A percentile compares a stretch with the other conserved stretches of the same genome.
Conservation (phyloP, 192 early-diverging fungal species). For the Thoreauomyces humboldtii region DNA sequence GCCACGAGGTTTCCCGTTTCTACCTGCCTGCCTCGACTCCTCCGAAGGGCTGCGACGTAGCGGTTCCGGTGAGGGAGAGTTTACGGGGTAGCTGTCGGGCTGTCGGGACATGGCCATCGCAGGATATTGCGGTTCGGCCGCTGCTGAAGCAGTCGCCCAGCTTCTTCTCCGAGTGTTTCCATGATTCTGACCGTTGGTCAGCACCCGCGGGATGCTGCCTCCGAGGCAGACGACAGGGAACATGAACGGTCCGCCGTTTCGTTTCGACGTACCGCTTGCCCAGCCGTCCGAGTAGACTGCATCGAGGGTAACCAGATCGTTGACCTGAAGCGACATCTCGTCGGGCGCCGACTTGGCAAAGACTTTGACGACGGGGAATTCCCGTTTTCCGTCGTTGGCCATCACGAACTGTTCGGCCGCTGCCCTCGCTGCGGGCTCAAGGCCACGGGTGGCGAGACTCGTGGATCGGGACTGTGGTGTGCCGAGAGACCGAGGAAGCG, state of each 20-base stretch:
- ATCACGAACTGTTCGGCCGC: slow-evolving; percentile 20
- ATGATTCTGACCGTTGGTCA: no score
- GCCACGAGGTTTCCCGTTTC: no score
- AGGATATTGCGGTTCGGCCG: no score
- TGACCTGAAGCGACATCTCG: slow-evolving; percentile 37
- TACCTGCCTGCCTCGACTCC: no score
- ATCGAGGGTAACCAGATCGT: slow-evolving; percentile 33
- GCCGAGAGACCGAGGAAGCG: slow-evolving; percentile 4
- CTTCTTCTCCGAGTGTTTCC: no score
- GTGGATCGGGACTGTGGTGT: background rate
- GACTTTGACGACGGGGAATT: slow-evolving; percentile 35
- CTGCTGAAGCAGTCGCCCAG: no score
- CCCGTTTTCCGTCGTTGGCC: slow-evolving; percentile 29
- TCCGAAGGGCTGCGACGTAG: no score
- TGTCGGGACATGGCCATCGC: no score
- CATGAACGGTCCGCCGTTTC: slow-evolving; percentile 40
- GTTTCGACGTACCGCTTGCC: slow-evolving; percentile 35
- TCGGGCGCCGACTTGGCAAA: slow-evolving; percentile 29
- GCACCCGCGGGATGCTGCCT: slow-evolving; percentile 36
- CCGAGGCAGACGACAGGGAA: slow-evolving; percentile 43
- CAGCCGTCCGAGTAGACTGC: slow-evolving; percentile 41
- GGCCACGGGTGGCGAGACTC: background rate
- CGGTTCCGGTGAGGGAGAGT: no score
- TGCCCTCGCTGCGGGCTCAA: background rate
- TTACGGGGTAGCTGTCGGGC: no score